Evolutionary conservation across 192 early-diverging fungal species (phyloP).

Genomic region (Endogone sp.): DNA sequence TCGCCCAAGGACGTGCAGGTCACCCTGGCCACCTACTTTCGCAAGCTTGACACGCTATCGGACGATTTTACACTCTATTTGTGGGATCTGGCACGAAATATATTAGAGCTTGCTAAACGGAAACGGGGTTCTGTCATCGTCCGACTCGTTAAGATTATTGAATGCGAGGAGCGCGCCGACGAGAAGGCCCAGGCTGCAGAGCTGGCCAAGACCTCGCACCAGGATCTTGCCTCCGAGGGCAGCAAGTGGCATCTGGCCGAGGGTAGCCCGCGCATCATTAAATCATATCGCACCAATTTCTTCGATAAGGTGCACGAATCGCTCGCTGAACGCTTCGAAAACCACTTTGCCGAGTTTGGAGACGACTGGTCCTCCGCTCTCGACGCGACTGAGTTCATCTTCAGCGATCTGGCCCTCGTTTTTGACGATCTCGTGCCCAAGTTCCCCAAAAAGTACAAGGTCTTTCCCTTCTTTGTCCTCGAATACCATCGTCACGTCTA

Average conservation of each 20-base stretch:
- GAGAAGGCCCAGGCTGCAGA: constrained; percentile 55
- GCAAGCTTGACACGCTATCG: constrained; percentile 72
- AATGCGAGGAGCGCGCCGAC: constrained; percentile 89
- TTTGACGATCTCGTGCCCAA: constrained; percentile 82
- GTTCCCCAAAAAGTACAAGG: constrained; percentile 89
- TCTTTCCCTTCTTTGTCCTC: constrained; percentile 93
- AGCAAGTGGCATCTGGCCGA: constrained; percentile 34
- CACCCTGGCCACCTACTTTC: constrained; percentile 85
- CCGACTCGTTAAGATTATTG: constrained; percentile 90
- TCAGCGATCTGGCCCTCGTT: constrained; percentile 86
- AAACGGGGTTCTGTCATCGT: constrained; percentile 74
- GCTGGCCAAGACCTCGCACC: constrained; percentile 40
- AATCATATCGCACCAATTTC: constrained; percentile 75
- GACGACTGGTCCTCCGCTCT: constrained; percentile 57
- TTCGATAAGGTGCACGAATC: constrained; percentile 71
- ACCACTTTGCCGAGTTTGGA: constrained; percentile 56
- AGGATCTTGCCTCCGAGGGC: constrained; percentile 39
- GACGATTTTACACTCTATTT: constrained; percentile 84
- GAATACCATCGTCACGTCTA: constrained; percentile 96
- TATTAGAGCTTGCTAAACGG: constrained; percentile 74
- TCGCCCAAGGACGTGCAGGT: constrained; percentile 74
- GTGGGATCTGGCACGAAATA: constrained; percentile 77
- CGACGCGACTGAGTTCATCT: constrained; percentile 73
- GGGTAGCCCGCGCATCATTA: constrained; percentile 51
- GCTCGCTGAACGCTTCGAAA: constrained; percentile 60